Conservation (phyloP, 1,284 basidiomycete genomes). For the Pseudozyma sp. region DNA sequence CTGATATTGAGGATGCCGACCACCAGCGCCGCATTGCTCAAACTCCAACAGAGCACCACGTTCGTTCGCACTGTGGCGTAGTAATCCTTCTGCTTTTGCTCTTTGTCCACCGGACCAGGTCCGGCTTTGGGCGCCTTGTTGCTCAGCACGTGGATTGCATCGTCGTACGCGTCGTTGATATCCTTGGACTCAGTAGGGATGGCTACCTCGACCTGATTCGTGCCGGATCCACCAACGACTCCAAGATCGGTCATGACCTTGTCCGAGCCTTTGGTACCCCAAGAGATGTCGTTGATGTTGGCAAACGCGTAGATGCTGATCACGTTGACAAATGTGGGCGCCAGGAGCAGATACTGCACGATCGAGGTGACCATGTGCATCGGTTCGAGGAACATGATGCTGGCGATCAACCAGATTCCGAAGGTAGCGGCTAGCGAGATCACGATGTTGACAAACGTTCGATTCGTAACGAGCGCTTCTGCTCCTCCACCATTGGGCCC, state of each 20-base stretch:
- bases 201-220: constrained; percentile 61
- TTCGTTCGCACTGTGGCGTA: constrained; percentile 83
- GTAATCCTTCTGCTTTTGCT: constrained; percentile 62
- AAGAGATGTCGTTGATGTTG: constrained; percentile 65
- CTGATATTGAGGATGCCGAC: constrained; percentile 63
- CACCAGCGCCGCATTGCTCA: constrained; percentile 64
- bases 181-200: constrained; percentile 65
- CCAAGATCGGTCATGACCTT: constrained; percentile 63
- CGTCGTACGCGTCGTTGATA: constrained; percentile 65
- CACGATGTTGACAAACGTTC: constrained; percentile 64
- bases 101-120: constrained; percentile 44
- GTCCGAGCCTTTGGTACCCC: constrained; percentile 68
- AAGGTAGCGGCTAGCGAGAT: constrained; percentile 65
- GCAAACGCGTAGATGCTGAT: constrained; percentile 68
- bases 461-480: constrained; percentile 46
- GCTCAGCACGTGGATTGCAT: constrained; percentile 64
- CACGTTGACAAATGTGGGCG: constrained; percentile 66
- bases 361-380: constrained; percentile 67
- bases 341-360: constrained; percentile 65
- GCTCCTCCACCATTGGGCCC: constrained; percentile 30
- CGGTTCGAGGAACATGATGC: constrained; percentile 65
- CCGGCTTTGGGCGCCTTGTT: constrained; percentile 50
- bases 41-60: constrained; percentile 82
- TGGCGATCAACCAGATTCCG: constrained; percentile 64
- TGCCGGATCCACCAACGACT: constrained; percentile 41